Base-by-base conservation (phyloP, 371 early-diverging fungal species). In the Mucor ambiguus region DNA sequence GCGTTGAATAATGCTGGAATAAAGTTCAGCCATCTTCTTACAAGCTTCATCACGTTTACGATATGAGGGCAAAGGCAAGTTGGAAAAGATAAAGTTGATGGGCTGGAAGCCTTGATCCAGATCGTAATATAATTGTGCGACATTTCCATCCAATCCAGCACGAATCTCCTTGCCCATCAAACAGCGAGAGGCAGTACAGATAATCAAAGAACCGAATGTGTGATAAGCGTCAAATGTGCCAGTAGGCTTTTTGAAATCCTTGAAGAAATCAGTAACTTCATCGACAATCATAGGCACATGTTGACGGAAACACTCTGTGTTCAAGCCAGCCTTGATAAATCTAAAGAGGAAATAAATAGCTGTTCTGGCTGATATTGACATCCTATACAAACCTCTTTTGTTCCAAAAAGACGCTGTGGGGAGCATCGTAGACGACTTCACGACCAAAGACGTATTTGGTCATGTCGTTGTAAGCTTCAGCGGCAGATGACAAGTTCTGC, bases 351-450 rank as follows among this genome's bases (percentile, higher is more conserved):
- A 22, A 8, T 46, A 11, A 9, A 11, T 26, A 28, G 6, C 16
- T 28, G n/a, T 10, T 46, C 8, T 9, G 8, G 0, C 22, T 6
- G 7, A 22, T 32, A 8, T 5, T 33, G 3, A 10, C 22, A 28
- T 3, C 16, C 28, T 29, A 29, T 12, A 61, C 44, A 10, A 79
- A 89, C 92, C 83, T 92, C 83, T 98, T 98, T 82, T 98, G 98
- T 78, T 98, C 97, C 95, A 98, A 96, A 71, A 98, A 90, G 60
- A 93, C 83, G 63, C 86, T 72, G 81, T 97, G 96, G 28, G 92
- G 92, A 57, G 94, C 94, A 82, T 97, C 98, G 82, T 97, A 98
- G n/a, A 97, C 97, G 32, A 97, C 97, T 35, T 92, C 95, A 67
- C 82, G 85, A 59, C 98, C 98, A 82, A 98, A 98, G 33, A 97